Conservation (phyloP, 2,329 filamentous ascomycete genomes). For the Penicillium sp. region DNA sequence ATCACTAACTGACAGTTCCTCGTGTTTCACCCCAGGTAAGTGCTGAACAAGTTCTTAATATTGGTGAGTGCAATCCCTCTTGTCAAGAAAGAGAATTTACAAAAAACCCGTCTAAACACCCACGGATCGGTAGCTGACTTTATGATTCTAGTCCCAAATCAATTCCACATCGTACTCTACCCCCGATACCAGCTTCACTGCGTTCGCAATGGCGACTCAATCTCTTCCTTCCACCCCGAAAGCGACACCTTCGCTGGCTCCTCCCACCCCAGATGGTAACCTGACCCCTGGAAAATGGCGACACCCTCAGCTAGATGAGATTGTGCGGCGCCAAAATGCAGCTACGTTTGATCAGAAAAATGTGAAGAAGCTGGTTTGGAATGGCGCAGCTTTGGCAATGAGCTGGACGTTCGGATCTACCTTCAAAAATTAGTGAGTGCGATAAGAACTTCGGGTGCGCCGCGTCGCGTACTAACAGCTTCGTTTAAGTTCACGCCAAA, state of each 20-base stretch:
- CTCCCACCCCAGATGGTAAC: conserved; percentile 30
- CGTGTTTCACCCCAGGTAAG: background rate
- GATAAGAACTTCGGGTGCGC: background rate
- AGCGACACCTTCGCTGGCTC: conserved; percentile 26
- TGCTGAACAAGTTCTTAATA: background rate
- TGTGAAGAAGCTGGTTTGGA: conserved; percentile 66
- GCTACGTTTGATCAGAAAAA: conserved; percentile 77
- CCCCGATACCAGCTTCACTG: background rate
- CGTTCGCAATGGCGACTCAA: conserved; percentile 34
- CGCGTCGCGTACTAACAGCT: conserved; percentile 12
- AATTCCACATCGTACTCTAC: background rate
- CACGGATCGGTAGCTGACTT: background rate
- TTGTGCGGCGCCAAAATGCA: conserved; percentile 74
- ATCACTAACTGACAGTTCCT: conserved; percentile 3
- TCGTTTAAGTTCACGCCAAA: conserved; percentile 25
- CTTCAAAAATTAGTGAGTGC: conserved; percentile 39
- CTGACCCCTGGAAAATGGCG: conserved; percentile 74
- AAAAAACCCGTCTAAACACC: background rate
- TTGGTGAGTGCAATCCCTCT: background rate
- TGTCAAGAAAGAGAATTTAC: background rate
- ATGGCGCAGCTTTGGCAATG: conserved; percentile 55
- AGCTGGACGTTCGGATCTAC: conserved; percentile 48
- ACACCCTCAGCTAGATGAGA: conserved; percentile 85
- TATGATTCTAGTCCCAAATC: conserved; percentile 2
- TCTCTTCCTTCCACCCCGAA: conserved; percentile 45